A percentile compares a stretch with the other conserved stretches of the same genome.
Conservation (phyloP, 805 yeast species). For the Yamadazyma paraphyllophila region DNA sequence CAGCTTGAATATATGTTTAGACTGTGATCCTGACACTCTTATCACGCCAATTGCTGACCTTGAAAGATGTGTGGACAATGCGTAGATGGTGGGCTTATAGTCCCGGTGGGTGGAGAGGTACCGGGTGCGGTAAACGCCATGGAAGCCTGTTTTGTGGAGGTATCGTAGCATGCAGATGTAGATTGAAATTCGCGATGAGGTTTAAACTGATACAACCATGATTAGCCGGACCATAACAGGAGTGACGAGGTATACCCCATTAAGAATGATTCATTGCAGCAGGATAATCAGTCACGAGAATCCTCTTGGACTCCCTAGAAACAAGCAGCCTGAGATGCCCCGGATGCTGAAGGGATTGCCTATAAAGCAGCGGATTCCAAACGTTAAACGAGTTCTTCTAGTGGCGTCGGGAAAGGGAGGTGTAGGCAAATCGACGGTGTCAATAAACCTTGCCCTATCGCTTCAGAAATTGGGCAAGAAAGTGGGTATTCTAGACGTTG, state of each 20-base stretch:
- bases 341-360: constrained; percentile 55
- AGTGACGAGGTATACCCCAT: too few relatives aligned
- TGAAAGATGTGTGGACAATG: constrained; percentile 80
- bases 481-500: constrained; percentile 75
- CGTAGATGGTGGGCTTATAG: constrained; percentile 72
- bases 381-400: constrained; percentile 59
- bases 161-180: not conserved
- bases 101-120: not conserved
- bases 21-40: constrained; percentile 73
- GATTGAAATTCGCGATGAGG: constrained; percentile 2
- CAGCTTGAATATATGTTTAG: constrained; percentile 41
- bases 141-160: too few relatives aligned
- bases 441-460: constrained; percentile 66
- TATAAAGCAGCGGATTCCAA: constrained; percentile 51
- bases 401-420: constrained; percentile 82
- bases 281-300: constrained; percentile 28
- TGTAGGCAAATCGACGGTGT: constrained; percentile 76
- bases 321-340: constrained; percentile 28
- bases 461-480: constrained; percentile 51
- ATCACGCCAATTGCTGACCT: constrained; percentile 86
- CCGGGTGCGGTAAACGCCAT: not conserved
- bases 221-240: too few relatives aligned
- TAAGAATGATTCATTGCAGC: too few relatives aligned
- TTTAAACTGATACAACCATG: too few relatives aligned
- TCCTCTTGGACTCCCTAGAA: constrained; percentile 40